Evolutionary conservation across 2,329 filamentous ascomycete species (phyloP).

Genomic region (Pseudogymnoascus sp.): DNA sequence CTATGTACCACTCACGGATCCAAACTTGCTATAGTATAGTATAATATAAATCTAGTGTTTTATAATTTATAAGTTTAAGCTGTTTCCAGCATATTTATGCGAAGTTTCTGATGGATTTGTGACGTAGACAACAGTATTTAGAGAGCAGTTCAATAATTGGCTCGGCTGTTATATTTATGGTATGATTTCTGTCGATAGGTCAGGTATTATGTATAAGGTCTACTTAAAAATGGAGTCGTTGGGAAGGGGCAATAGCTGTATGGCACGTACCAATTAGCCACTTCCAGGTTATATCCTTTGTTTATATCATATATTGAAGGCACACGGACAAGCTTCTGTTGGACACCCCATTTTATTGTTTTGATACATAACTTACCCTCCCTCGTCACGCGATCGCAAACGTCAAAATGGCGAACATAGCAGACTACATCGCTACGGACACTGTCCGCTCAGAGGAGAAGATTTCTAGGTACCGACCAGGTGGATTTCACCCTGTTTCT

Average conservation of each 20-base stretch:
- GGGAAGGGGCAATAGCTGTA: neutral
- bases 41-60: neutral
- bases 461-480: slow-evolving; percentile 10
- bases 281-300: neutral
- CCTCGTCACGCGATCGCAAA: neutral
- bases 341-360: neutral
- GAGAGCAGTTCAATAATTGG: neutral
- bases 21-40: slow-evolving; percentile 22
- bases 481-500: slow-evolving; percentile 21
- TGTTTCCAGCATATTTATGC: neutral
- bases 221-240: neutral
- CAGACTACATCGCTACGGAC: neutral
- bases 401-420: neutral
- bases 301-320: neutral
- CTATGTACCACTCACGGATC: slow-evolving; percentile 71
- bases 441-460: neutral
- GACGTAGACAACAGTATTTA: neutral
- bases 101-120: neutral
- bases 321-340: neutral
- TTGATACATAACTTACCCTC: neutral
- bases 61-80: neutral
- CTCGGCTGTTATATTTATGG: neutral
- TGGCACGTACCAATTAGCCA: neutral
- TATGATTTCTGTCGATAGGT: neutral
- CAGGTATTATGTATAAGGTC: neutral